Conservation (phyloP, 2,329 filamentous ascomycete species). For the Emergomyces orientalis region DNA sequence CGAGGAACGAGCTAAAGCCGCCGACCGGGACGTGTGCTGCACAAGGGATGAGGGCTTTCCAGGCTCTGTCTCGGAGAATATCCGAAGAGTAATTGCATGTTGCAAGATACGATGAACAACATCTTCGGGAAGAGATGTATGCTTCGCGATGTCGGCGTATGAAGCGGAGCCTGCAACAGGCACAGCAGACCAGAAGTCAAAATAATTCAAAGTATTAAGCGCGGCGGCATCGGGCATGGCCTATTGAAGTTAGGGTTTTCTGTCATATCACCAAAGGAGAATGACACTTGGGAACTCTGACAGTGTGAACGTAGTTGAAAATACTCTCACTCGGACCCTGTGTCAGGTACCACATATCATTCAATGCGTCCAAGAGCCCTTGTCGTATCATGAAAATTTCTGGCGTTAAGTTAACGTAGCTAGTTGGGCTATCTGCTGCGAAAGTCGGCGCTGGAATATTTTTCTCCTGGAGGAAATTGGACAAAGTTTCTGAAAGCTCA, state of each 20-base stretch:
- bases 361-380: slow-evolving; percentile 38
- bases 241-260: slow-evolving; percentile 19
- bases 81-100: slow-evolving; percentile 33
- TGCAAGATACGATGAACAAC: slow-evolving; percentile 33
- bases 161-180: slow-evolving; percentile 41
- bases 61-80: slow-evolving; percentile 21
- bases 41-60: slow-evolving; percentile 5
- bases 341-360: slow-evolving; percentile 40
- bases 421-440: slow-evolving; percentile 36
- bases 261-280: neutral
- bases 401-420: slow-evolving; percentile 35
- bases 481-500: slow-evolving; percentile 10
- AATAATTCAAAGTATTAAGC: slow-evolving; percentile 44
- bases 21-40: slow-evolving; percentile 12
- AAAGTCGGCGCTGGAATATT: slow-evolving; percentile 38
- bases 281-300: neutral
- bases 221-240: slow-evolving; percentile 37
- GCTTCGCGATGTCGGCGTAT: slow-evolving; percentile 33
- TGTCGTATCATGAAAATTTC: slow-evolving; percentile 40
- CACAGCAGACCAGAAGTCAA: slow-evolving; percentile 46
- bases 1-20: slow-evolving; percentile 8
- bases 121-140: slow-evolving; percentile 32
- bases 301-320: slow-evolving; percentile 22
- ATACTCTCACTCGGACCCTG: slow-evolving; percentile 45
- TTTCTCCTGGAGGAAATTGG: slow-evolving; percentile 26